Evolutionary conservation across 2,329 filamentous ascomycete species (phyloP), one percentile per base, ranked within the genome.

Genomic region (Sclerotinia borealis): DNA sequence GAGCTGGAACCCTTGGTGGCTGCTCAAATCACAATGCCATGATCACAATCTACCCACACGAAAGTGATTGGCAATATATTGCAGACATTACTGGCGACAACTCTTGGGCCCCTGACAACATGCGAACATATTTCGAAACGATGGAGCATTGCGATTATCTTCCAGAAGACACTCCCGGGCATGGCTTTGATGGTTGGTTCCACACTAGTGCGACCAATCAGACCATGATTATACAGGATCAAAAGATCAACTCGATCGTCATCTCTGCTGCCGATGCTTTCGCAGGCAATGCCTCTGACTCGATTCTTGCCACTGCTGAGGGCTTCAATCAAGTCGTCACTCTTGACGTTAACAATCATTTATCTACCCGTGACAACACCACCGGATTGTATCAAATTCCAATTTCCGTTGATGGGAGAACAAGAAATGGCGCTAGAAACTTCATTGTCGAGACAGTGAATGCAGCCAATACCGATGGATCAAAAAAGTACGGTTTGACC

Each of bases 71-170:
- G 66, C 34, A 70, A 48, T 63, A 67, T 25, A 67, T 72, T 36
- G 64, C 59, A 15, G 45, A 65, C 45, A 41, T 70, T 17, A 72
- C 69, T 36, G 69, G 70, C 11, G 69, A 72, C 45, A 36, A 48
- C n/a, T 65, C 68, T 17, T 73, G 71, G 71, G 61, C 50, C 7
- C 48, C 78, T 0, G 66, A 69, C 1, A 75, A 76, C 34, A 81
- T 81, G 77, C 72, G 75, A 8, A 63, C 73, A 5, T 76, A 80
- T 65, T 80, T 80, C 50, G 63, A 72, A 59, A 72, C 73, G 34
- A 66, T 81, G 7, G 80, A 82, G 68, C 74, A 75, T 37, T 78
- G 78, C 67, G 74, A 77, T 59, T 79, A 80, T 61, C 69, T 79
- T 0, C 72, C 76, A 0, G 70, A 71, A 17, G 74, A 73, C 10